These are phyloP conservation scores for Trichosporon ovoides DNA, from an alignment of 1,284 basidiomycete species.

Conservation along the genomic window DNA sequence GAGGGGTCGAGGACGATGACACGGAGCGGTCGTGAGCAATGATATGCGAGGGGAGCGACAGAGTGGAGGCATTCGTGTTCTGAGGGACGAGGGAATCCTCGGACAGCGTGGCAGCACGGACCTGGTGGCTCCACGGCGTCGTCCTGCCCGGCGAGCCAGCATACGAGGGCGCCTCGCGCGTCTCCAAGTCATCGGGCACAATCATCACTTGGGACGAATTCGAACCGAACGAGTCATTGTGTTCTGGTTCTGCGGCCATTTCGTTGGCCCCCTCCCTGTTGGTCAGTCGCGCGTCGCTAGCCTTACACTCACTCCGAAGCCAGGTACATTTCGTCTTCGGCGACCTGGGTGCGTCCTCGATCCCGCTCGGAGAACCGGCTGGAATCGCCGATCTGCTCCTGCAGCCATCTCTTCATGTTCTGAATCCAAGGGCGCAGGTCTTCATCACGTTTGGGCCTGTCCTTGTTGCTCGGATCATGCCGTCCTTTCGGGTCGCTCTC, in stretches of 20 bases:
- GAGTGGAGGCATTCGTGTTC: slow-evolving; percentile 8
- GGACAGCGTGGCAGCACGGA: slow-evolving; percentile 26
- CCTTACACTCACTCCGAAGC: slow-evolving; percentile 28
- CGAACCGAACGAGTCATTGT: neutral
- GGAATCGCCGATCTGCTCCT: slow-evolving; percentile 16
- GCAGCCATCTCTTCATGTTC: slow-evolving; percentile 62
- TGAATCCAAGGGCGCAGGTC: slow-evolving; percentile 67
- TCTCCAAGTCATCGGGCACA: neutral
- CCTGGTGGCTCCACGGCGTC: neutral
- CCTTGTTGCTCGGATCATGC: neutral
- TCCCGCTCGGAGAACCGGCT: neutral
- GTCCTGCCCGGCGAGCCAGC: neutral
- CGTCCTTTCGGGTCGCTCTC: slow-evolving; percentile 12
- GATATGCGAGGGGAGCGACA: slow-evolving; percentile 16
- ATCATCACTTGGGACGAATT: neutral
- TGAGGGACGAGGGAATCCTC: slow-evolving; percentile 26
- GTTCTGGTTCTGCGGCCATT: neutral
- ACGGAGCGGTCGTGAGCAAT: slow-evolving; percentile 18
- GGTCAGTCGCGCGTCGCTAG: neutral
- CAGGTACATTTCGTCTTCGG: slow-evolving; percentile 24
- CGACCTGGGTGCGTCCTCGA: slow-evolving; percentile 5
- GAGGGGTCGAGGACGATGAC: slow-evolving; percentile 19
- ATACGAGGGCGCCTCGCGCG: neutral
- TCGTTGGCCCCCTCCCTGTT: neutral
- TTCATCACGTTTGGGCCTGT: slow-evolving; percentile 48